These are phyloP conservation scores for Melanomma pulvis-pyrius DNA, from an alignment of 495 filamentous ascomycete species.

Conservation along the genomic window DNA sequence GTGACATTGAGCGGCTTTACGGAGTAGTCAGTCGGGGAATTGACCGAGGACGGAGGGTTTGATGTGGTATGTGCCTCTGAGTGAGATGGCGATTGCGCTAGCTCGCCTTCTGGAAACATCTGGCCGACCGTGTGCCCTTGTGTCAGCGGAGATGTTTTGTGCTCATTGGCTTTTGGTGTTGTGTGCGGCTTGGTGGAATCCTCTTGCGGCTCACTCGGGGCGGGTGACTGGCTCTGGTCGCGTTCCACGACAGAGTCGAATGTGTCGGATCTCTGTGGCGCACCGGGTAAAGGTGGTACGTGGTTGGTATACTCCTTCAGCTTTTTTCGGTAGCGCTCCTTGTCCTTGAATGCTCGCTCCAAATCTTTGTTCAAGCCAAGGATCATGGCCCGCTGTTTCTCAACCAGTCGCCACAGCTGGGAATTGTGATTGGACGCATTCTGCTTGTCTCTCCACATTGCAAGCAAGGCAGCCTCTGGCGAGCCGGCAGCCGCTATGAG, in stretches of 20 bases:
- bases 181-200: slow-evolving; percentile 23
- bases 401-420: slow-evolving; percentile 91
- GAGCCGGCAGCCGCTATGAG: slow-evolving; percentile 75
- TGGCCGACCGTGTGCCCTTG: slow-evolving; percentile 23
- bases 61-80: slow-evolving; percentile 27
- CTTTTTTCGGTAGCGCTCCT: slow-evolving; percentile 90
- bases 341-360: slow-evolving; percentile 88
- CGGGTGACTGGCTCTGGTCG: slow-evolving; percentile 39
- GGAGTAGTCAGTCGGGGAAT: slow-evolving; percentile 35
- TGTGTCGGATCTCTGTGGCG: slow-evolving; percentile 36
- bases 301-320: slow-evolving; percentile 71
- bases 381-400: slow-evolving; percentile 94
- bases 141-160: slow-evolving; percentile 32
- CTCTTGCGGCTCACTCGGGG: slow-evolving; percentile 35
- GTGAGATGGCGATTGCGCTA: slow-evolving; percentile 32
- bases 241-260: slow-evolving; percentile 35
- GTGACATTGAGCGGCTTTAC: slow-evolving; percentile 24
- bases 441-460: slow-evolving; percentile 88
- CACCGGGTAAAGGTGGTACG: slow-evolving; percentile 53
- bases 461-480: slow-evolving; percentile 83
- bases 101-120: slow-evolving; percentile 17
- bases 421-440: slow-evolving; percentile 84
- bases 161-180: slow-evolving; percentile 14
- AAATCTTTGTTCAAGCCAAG: slow-evolving; percentile 93
- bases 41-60: slow-evolving; percentile 25